These are phyloP conservation scores for Neofusicoccum sp. DNA, from an alignment of 2,329 filamentous ascomycete genomes.

Conservation along the genomic window DNA sequence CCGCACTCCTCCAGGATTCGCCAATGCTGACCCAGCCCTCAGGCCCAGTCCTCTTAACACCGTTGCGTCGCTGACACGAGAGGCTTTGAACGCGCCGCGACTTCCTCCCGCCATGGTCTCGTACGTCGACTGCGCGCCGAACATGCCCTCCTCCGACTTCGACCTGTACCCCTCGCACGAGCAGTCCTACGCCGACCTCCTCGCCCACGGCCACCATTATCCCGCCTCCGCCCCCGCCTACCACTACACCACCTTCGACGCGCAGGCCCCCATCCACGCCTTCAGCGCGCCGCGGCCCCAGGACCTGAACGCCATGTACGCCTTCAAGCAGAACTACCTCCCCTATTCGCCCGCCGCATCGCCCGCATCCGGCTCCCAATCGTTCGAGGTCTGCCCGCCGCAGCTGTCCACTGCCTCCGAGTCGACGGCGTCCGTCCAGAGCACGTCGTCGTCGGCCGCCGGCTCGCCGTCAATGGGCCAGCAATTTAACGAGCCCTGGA, in stretches of 20 bases:
- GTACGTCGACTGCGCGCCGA: conserved; percentile 34
- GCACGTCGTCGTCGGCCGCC: conserved; percentile 50
- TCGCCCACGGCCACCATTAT: conserved; percentile 34
- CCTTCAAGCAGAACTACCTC: conserved; percentile 38
- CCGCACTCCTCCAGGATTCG: conserved; percentile 18
- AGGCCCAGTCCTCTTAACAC: conserved; percentile 9
- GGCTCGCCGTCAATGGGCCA: conserved; percentile 60
- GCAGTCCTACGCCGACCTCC: conserved; percentile 29
- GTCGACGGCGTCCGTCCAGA: conserved; percentile 50
- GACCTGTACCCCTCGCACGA: conserved; percentile 39
- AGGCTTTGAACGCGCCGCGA: not conserved
- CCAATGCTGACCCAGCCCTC: conserved; percentile 18
- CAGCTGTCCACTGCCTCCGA: conserved; percentile 53
- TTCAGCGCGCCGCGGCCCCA: conserved; percentile 36
- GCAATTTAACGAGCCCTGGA: conserved; percentile 64
- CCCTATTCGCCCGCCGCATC: conserved; percentile 45
- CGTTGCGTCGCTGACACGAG: not conserved
- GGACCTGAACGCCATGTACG: conserved; percentile 31
- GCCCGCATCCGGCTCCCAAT: conserved; percentile 48
- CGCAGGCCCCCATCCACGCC: conserved; percentile 37
- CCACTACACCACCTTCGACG: conserved; percentile 42
- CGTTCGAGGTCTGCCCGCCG: conserved; percentile 51
- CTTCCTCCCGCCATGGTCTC: conserved; percentile 34
- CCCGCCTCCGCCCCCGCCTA: conserved; percentile 26
- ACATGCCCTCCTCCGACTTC: conserved; percentile 40